Percentiles rank a stretch among this genome's conserved stretches.
Conservation (phyloP, 306 rosid species). For the Betula pendula region DNA sequence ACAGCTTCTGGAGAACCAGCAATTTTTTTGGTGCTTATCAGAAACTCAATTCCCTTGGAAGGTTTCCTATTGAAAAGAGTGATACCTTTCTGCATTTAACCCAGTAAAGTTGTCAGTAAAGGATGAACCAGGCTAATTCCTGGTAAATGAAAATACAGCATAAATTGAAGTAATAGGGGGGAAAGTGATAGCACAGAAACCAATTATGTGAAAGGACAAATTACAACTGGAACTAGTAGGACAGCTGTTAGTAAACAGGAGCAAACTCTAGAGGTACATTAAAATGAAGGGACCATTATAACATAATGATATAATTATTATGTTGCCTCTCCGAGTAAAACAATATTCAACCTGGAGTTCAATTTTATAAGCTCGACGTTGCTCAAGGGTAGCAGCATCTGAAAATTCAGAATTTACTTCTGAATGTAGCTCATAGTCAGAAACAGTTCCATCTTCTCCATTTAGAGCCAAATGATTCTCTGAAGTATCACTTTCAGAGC, state of each 20-base stretch:
- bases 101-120: constrained; percentile 45
- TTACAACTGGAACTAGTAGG: constrained; percentile 4
- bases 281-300: constrained; percentile 16
- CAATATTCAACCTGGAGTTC: constrained; percentile 83
- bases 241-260: background rate
- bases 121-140: constrained; percentile 29
- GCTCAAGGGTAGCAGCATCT: constrained; percentile 90
- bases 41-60: constrained; percentile 89
- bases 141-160: constrained; percentile 19
- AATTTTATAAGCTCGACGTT: constrained; percentile 85
- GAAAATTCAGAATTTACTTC: constrained; percentile 76
- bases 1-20: constrained; percentile 86
- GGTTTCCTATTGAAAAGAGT: constrained; percentile 91
- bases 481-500: constrained; percentile 54
- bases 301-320: background rate
- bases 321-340: constrained; percentile 19
- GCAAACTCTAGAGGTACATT: constrained; percentile 15
- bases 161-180: constrained; percentile 17
- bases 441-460: constrained; percentile 79
- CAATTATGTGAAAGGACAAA: background rate
- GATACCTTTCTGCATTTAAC: constrained; percentile 92
- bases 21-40: constrained; percentile 73
- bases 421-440: constrained; percentile 73
- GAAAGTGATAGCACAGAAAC: background rate
- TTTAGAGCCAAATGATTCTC: constrained; percentile 54